These are phyloP conservation scores for Monosporascus sp. DNA, from an alignment of 2,329 filamentous ascomycete genomes.

Conservation along the genomic window DNA sequence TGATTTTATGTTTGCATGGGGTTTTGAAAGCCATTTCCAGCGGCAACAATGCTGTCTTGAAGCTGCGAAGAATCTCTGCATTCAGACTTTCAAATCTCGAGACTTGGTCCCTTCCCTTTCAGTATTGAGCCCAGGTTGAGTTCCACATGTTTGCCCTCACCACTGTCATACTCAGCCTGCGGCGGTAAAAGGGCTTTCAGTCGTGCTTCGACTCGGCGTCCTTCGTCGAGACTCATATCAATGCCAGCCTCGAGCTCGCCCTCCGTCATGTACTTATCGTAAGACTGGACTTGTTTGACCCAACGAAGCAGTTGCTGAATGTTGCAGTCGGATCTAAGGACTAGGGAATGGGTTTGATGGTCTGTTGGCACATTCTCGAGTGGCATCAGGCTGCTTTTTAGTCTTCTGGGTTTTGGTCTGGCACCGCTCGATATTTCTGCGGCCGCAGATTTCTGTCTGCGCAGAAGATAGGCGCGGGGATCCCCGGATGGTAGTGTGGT, in stretches of 20 bases:
- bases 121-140: slow-evolving; percentile 13
- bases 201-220: slow-evolving; percentile 15
- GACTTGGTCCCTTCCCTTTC: slow-evolving; percentile 12
- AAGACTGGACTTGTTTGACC: slow-evolving; percentile 6
- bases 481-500: slow-evolving; percentile 21
- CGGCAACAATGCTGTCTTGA: not conserved
- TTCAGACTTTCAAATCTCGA: not conserved
- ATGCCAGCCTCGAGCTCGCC: slow-evolving; percentile 19
- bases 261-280: slow-evolving; percentile 20
- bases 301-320: slow-evolving; percentile 6
- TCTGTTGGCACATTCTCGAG: slow-evolving; percentile 18
- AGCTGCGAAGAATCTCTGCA: not conserved
- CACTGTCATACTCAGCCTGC: slow-evolving; percentile 1
- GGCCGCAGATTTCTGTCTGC: slow-evolving; percentile 25
- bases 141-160: slow-evolving; percentile 1
- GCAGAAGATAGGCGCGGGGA: slow-evolving; percentile 26
- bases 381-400: slow-evolving; percentile 24
- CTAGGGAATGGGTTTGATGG: slow-evolving; percentile 14
- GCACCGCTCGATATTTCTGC: slow-evolving; percentile 5
- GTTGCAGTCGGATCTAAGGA: slow-evolving; percentile 3
- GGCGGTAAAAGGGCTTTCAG: slow-evolving; percentile 14
- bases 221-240: slow-evolving; percentile 20
- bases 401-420: slow-evolving; percentile 16
- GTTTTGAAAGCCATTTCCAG: not conserved
- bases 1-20: not conserved